These are phyloP conservation scores for Pilaira anomala DNA, from an alignment of 192 early-diverging fungal species.

Conservation along the genomic window DNA sequence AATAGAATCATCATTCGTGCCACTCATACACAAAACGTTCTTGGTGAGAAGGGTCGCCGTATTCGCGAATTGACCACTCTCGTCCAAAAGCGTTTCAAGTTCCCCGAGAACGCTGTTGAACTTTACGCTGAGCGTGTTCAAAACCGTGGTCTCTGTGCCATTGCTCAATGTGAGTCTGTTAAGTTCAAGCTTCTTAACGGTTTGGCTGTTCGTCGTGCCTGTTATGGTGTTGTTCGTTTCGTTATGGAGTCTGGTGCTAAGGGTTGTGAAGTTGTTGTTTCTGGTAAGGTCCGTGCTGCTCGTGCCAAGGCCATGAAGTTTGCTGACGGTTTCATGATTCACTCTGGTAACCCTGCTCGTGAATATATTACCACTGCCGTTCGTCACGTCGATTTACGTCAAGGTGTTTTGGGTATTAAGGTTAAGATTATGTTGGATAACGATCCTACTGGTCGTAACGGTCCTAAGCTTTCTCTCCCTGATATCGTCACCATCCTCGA, in stretches of 20 bases:
- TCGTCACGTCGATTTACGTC: slow-evolving; percentile 96
- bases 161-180: slow-evolving; percentile 98
- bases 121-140: slow-evolving; percentile 97
- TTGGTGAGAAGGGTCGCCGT: slow-evolving; percentile 97
- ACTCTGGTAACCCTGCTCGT: slow-evolving; percentile 97
- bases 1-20: slow-evolving; percentile 92
- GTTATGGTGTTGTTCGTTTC: slow-evolving; percentile 98
- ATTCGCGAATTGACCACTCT: slow-evolving; percentile 97
- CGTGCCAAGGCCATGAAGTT: slow-evolving; percentile 99
- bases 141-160: slow-evolving; percentile 95
- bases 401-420: slow-evolving; percentile 99
- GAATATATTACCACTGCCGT: slow-evolving; percentile 95
- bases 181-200: slow-evolving; percentile 97
- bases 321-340: slow-evolving; percentile 99
- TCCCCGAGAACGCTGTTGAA: slow-evolving; percentile 97
- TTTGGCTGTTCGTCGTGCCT: slow-evolving; percentile 93
- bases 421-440: slow-evolving; percentile 99
- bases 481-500: slow-evolving; percentile 93
- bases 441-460: slow-evolving; percentile 89
- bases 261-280: slow-evolving; percentile 98
- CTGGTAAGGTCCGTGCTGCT: slow-evolving; percentile 98
- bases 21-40: slow-evolving; percentile 96
- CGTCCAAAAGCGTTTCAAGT: slow-evolving; percentile 99
- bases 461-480: slow-evolving; percentile 95
- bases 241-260: slow-evolving; percentile 99